Evolutionary conservation across 148 eudicot species (phyloP).

Genomic region (Cornus kousa): DNA sequence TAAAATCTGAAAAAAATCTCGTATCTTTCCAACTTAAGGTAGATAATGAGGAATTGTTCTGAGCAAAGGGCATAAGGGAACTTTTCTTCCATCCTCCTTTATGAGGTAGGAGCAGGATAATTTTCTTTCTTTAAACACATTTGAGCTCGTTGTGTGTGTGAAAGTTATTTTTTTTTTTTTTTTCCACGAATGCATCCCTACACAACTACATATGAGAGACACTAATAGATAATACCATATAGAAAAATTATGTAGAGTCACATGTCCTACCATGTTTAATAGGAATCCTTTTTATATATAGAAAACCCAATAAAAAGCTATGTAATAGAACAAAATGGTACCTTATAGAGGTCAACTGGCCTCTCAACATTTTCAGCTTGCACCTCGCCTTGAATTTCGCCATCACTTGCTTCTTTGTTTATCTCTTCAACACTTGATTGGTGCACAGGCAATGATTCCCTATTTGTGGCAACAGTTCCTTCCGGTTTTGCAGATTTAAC

Average conservation of each 20-base stretch:
- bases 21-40: not conserved
- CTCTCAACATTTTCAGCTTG: constrained; percentile 84
- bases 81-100: no score
- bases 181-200: not conserved
- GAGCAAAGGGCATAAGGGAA: no score
- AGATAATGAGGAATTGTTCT: not conserved
- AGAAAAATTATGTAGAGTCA: not conserved
- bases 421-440: constrained; percentile 22
- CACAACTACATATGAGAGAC: not conserved
- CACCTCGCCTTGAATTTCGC: constrained; percentile 42
- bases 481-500: constrained; percentile 40
- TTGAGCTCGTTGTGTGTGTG: not conserved
- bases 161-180: not conserved
- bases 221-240: not conserved
- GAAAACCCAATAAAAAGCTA: not conserved
- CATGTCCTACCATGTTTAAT: not conserved
- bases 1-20: not conserved
- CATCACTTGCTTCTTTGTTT: constrained; percentile 30
- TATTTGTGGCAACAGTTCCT: constrained; percentile 20
- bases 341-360: constrained; percentile 97
- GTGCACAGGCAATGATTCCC: constrained; percentile 21
- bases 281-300: not conserved
- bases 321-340: constrained; percentile 17
- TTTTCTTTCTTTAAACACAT: no score
- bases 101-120: not conserved